These are phyloP conservation scores for Babesia divergens DNA, from an alignment of 169 alveolate genomes.

Conservation along the genomic window DNA sequence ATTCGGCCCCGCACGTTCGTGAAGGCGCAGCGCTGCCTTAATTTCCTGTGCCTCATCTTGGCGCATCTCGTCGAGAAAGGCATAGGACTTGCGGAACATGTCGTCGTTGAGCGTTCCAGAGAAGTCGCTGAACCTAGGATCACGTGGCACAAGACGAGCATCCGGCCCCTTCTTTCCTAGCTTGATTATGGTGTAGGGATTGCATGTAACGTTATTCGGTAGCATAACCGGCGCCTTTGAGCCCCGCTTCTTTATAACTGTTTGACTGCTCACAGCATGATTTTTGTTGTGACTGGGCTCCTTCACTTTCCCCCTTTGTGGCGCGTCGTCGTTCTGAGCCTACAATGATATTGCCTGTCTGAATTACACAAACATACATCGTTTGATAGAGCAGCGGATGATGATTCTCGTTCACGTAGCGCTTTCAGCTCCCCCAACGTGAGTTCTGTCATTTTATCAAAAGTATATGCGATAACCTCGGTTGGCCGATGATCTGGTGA, in stretches of 20 bases:
- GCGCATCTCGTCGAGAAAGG: constrained; percentile 57
- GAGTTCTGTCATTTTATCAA: constrained; percentile 6
- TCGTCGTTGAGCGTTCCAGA: constrained; percentile 60
- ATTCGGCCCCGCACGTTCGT: constrained; percentile 30
- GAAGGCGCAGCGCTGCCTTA: constrained; percentile 16
- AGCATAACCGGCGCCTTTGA: constrained; percentile 51
- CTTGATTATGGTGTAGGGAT: constrained; percentile 34
- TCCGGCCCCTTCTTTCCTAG: constrained; percentile 11
- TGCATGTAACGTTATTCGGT: constrained; percentile 46
- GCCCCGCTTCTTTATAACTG: constrained; percentile 6
- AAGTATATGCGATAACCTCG: too few relatives aligned
- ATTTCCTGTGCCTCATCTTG: constrained; percentile 53
- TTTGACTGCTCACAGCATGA: not conserved
- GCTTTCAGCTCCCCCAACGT: constrained; percentile 36
- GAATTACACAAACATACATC: not conserved
- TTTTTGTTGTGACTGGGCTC: not conserved
- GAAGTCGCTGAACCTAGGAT: constrained; percentile 66
- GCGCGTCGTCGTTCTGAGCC: not conserved
- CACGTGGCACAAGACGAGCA: constrained; percentile 26
- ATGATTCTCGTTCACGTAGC: not conserved
- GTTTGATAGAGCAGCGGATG: not conserved
- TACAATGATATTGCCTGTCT: not conserved
- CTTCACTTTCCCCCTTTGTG: not conserved
- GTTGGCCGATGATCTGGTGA: too few relatives aligned
- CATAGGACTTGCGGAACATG: constrained; percentile 54